Base-by-base conservation (phyloP, 129 eudicot species). In the Ambrosia artemisiifolia region DNA sequence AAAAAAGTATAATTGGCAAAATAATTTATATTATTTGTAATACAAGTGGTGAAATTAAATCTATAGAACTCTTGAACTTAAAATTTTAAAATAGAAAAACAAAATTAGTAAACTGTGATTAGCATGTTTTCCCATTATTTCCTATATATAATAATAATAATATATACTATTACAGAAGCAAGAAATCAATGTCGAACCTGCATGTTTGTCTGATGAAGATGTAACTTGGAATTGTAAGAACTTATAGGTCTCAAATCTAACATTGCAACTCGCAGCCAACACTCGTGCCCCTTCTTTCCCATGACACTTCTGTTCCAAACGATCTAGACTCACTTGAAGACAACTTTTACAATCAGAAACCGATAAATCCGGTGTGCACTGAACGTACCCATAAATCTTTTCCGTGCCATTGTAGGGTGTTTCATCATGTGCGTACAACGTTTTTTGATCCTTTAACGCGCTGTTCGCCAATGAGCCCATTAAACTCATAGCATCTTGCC, bases 181-280 rank as follows among this genome's bases (percentile, higher is more conserved):
- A 0, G 9, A 38, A 38, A 38, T 9, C 4, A 5, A 34, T 53
- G 32, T 54, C 65, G 36, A 71, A 56, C 75, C 75, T 56, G 51
- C 3, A 40, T 13, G 43, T 38, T 38, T 38, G 43, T 38, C 43
- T 38, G 46, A 6, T 0, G 28, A 24, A 24, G 28, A 24, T 24
- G 28, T 24, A 24, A 24, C 51, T 16, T 49, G 2, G 14, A 35
- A 11, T 10, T 32, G 13, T 13, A 72, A 11, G 17, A 72, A 72
- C 69, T 46, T 44, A 72, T 59, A 74, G 7, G 0, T 65, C 54
- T 74, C 79, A 13, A 64, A 65, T 65, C 79, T 64, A 65, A 74
- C 72, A 53, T 65, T 74, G 42, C 79, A 74, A 65, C 72, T 74
- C 34, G 72, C 19, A 16, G 79, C 46, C 79, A 74, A 53, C 72